Conservation (phyloP, 768 basidiomycete species). For the Mycena capillaripes region DNA sequence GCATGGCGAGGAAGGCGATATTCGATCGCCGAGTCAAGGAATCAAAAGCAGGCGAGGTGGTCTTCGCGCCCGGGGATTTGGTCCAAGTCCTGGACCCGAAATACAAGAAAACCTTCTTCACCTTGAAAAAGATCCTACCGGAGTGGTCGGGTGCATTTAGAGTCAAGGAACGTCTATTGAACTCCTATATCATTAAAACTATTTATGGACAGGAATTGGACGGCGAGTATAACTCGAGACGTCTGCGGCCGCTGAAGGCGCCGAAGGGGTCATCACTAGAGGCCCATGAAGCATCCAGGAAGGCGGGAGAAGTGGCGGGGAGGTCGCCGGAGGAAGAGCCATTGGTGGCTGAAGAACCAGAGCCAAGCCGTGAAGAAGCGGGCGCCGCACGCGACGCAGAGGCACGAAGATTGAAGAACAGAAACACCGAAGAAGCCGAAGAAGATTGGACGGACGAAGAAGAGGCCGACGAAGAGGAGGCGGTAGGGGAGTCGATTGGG, state of each 20-base stretch:
- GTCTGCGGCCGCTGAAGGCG: neutral
- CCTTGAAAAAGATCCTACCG: neutral
- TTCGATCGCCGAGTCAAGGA: constrained; percentile 26
- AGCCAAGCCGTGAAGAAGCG: neutral
- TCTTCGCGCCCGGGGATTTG: neutral
- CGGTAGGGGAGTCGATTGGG: no score
- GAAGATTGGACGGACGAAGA: no score
- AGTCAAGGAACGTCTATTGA: neutral
- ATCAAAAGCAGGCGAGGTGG: neutral
- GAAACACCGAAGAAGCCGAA: no score
- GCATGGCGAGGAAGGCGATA: constrained; percentile 34
- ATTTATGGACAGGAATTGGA: neutral
- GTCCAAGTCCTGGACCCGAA: neutral
- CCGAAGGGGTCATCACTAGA: neutral
- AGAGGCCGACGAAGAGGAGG: no score
- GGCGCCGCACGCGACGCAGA: neutral
- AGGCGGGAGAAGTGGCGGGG: no score
- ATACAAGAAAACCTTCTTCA: neutral
- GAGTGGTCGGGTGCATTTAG: neutral
- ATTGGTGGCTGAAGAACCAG: no score
- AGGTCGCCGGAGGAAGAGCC: no score
- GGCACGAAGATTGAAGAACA: no score
- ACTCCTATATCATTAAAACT: neutral
- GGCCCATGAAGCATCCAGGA: no score
- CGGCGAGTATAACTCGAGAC: neutral